Percentiles rank a stretch among this genome's conserved stretches.
These are phyloP conservation scores for Pichia sp. DNA, from an alignment of 1,139 yeast genomes.

Conservation along the genomic window DNA sequence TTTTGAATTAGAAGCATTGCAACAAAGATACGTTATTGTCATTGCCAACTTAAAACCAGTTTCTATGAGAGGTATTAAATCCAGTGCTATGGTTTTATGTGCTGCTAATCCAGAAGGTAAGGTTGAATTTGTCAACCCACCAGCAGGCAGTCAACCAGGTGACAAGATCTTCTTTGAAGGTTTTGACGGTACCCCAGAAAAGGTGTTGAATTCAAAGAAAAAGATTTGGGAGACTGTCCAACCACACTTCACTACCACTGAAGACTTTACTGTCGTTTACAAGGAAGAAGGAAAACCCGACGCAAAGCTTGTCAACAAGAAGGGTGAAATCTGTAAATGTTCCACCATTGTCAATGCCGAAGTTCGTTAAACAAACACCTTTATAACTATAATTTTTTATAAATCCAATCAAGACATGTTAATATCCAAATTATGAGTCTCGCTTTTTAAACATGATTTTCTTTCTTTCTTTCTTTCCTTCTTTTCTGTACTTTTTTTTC, in stretches of 20 bases:
- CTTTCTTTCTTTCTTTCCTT: no score
- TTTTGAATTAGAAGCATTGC: slow-evolving; percentile 77
- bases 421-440: background rate
- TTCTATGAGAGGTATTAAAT: slow-evolving; percentile 90
- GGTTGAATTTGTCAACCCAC: slow-evolving; percentile 94
- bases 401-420: background rate
- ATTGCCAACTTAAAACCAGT: slow-evolving; percentile 89
- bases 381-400: background rate
- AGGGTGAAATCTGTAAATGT: slow-evolving; percentile 69
- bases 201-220: slow-evolving; percentile 95
- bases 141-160: slow-evolving; percentile 91
- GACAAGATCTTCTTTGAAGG: slow-evolving; percentile 95
- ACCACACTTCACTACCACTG: slow-evolving; percentile 82
- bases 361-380: slow-evolving; percentile 47
- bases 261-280: slow-evolving; percentile 68
- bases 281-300: slow-evolving; percentile 73
- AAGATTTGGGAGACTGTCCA: slow-evolving; percentile 95
- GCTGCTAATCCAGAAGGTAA: slow-evolving; percentile 57
- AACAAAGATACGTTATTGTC: slow-evolving; percentile 71
- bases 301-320: slow-evolving; percentile 68
- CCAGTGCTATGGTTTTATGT: slow-evolving; percentile 95
- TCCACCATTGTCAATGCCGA: slow-evolving; percentile 60
- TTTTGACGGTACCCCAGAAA: slow-evolving; percentile 80
- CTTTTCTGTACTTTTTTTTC: no score
- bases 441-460: no score